These are phyloP conservation scores for Apiospora aurea DNA, from an alignment of 2,329 filamentous ascomycete species.

Conservation along the genomic window DNA sequence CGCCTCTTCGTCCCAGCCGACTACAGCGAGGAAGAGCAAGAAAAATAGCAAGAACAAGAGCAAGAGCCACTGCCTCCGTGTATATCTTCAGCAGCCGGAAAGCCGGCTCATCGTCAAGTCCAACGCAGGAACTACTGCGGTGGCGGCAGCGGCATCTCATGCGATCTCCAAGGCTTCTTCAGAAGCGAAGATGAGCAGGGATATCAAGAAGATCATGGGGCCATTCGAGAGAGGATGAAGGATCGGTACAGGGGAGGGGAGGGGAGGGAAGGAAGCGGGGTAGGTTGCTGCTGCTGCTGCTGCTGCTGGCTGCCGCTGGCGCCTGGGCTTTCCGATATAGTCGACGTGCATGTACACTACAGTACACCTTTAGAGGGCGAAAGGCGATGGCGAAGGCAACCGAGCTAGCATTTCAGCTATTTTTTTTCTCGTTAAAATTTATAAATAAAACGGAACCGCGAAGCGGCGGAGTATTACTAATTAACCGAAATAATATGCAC, in stretches of 20 bases:
- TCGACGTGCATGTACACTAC: not conserved
- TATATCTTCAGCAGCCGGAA: not conserved
- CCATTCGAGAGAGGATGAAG: conserved; percentile 2
- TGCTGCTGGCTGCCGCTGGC: not conserved
- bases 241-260: not conserved
- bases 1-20: not conserved
- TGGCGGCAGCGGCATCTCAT: not conserved
- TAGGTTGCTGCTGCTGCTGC: not conserved
- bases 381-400: not conserved
- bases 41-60: not conserved
- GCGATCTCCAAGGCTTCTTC: not conserved
- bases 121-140: not conserved
- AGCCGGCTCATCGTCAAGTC: not conserved
- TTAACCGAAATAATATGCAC: not conserved
- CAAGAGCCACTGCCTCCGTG: not conserved
- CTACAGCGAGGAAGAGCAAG: not conserved
- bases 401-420: not conserved
- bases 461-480: no score
- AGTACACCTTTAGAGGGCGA: not conserved
- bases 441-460: no score
- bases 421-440: no score
- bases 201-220: not conserved
- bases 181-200: not conserved
- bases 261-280: not conserved
- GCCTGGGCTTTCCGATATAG: not conserved